These are phyloP conservation scores for Plasmodium malariae DNA, from an alignment of 169 alveolate genomes.

Conservation along the genomic window DNA sequence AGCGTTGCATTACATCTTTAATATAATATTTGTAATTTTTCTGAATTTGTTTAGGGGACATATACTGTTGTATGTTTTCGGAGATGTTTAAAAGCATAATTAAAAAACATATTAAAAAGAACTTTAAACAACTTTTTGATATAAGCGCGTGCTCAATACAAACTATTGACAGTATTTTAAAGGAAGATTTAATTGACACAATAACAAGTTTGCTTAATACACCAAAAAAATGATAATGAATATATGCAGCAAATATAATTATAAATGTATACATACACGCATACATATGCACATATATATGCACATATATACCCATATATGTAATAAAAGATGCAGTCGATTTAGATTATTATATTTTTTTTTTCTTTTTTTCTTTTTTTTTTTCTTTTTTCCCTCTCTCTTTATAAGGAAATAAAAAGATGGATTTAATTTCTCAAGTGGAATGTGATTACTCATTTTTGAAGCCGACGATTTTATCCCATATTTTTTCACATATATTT, in stretches of 20 bases:
- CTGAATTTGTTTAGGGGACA: constrained; percentile 32
- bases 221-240: not conserved
- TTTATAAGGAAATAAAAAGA: constrained; percentile 25
- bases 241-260: not conserved
- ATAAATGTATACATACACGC: not conserved
- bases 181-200: constrained; percentile 62
- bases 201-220: constrained; percentile 51
- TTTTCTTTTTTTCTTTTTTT: not conserved
- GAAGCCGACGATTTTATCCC: constrained; percentile 74
- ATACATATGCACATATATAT: not conserved
- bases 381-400: not conserved
- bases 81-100: constrained; percentile 76
- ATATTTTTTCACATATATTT: constrained; percentile 67
- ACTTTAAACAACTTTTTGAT: constrained; percentile 29
- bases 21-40: constrained; percentile 3
- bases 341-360: not conserved
- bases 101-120: constrained; percentile 44
- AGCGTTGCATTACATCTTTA: not conserved
- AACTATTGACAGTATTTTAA: constrained; percentile 54
- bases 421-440: constrained; percentile 26
- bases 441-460: constrained; percentile 60
- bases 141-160: constrained; percentile 68
- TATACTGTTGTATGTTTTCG: constrained; percentile 68
- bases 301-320: no score
- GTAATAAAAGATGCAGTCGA: not conserved